Evolutionary conservation across 1,139 yeast genomes (phyloP).

Genomic region (Candida mesenterica): DNA sequence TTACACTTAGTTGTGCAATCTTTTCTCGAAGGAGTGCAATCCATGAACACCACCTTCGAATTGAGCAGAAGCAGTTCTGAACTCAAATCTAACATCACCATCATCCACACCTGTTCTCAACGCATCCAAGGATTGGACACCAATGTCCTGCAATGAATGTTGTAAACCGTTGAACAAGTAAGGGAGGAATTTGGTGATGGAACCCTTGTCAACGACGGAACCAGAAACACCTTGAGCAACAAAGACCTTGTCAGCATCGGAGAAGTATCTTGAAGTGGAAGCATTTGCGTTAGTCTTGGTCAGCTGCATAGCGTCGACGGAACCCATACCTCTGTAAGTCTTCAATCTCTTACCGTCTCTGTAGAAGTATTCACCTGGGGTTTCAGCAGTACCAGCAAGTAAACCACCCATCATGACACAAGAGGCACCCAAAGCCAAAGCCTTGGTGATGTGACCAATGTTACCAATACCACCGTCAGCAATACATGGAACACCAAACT

Average conservation of each 20-base stretch:
- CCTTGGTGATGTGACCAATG: conserved; percentile 98
- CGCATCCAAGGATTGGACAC: conserved; percentile 64
- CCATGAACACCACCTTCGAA: conserved; percentile 98
- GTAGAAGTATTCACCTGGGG: conserved; percentile 98
- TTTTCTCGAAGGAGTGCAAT: conserved; percentile 95
- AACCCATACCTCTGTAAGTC: conserved; percentile 99
- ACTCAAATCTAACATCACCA: conserved; percentile 88
- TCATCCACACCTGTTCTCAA: conserved; percentile 63
- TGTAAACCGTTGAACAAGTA: conserved; percentile 93
- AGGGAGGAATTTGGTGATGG: conserved; percentile 89
- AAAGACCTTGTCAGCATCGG: conserved; percentile 90
- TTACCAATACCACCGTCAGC: conserved; percentile 99
- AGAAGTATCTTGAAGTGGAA: conserved; percentile 95
- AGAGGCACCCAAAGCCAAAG: conserved; percentile 95
- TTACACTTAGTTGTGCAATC: conserved; percentile 73
- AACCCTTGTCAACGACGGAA: conserved; percentile 94
- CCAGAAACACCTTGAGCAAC: conserved; percentile 99
- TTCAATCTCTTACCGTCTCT: conserved; percentile 97
- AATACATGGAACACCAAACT: conserved; percentile 92
- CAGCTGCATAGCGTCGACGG: conserved; percentile 98
- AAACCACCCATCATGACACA: conserved; percentile 99
- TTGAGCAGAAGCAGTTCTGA: conserved; percentile 98
- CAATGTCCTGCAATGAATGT: conserved; percentile 98
- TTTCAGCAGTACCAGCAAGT: conserved; percentile 97
- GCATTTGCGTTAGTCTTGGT: conserved; percentile 88